Evolutionary conservation across 257 asterid genomes (phyloP).

Genomic region (Solanum pennellii): DNA sequence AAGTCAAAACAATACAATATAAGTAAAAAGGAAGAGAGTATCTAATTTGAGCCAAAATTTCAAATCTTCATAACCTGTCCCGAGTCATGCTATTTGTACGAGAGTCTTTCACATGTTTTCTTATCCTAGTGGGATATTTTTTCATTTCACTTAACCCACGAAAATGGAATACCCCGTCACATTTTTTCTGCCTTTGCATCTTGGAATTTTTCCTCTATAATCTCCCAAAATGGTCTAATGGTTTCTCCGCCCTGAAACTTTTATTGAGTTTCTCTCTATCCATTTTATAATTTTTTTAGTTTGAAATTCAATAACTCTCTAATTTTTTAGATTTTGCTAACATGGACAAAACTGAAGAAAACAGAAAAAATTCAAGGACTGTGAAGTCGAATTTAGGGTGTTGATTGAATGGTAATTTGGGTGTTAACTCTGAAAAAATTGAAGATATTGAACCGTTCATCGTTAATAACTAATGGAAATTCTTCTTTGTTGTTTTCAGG

Average conservation of each 20-base stretch:
- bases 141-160: too few species aligned
- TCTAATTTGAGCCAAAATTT: too few species aligned
- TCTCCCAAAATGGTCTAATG: background rate
- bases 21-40: too few species aligned
- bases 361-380: background rate
- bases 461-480: slow-evolving; percentile 39
- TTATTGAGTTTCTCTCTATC: background rate
- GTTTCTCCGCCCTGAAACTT: background rate
- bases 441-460: too few species aligned
- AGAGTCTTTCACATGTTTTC: too few species aligned
- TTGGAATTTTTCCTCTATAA: background rate
- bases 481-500: slow-evolving; percentile 10
- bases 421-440: background rate
- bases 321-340: background rate
- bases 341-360: slow-evolving; percentile 26
- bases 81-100: too few species aligned
- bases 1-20: too few species aligned
- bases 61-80: too few species aligned
- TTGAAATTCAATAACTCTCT: background rate
- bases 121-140: too few species aligned
- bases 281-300: too few species aligned
- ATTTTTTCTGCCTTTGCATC: background rate
- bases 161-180: background rate
- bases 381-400: slow-evolving; percentile 49
- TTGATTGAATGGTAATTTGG: background rate